Percentiles rank a stretch among this genome's conserved stretches.
Conservation (phyloP, 768 basidiomycete genomes). For the Hebeloma cylindrosporum region DNA sequence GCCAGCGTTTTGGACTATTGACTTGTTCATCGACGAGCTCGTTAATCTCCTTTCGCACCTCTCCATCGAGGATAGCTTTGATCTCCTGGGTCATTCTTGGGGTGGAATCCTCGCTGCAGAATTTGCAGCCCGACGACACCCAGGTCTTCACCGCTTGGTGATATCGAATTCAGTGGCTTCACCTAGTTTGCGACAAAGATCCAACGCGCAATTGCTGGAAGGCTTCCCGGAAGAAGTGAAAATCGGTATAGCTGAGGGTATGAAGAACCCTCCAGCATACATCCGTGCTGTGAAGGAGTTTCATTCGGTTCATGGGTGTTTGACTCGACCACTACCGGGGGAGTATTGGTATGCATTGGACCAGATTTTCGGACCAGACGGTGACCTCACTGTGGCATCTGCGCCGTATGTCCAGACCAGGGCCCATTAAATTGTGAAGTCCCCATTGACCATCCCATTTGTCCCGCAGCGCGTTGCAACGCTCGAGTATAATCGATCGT, state of each 20-base stretch:
- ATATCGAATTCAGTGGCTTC: slow-evolving; percentile 29
- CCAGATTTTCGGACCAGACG: slow-evolving; percentile 23
- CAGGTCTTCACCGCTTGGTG: slow-evolving; percentile 37
- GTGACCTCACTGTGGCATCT: slow-evolving; percentile 24
- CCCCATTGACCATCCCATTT: no score
- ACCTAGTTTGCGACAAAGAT: slow-evolving; percentile 26
- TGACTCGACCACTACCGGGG: slow-evolving; percentile 19
- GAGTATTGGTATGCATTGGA: slow-evolving; percentile 22
- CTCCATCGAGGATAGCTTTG: background rate
- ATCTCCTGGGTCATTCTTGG: slow-evolving; percentile 48
- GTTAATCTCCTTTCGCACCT: slow-evolving; percentile 33
- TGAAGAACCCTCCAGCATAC: slow-evolving; percentile 17
- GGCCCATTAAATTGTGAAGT: no score
- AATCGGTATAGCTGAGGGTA: slow-evolving; percentile 20
- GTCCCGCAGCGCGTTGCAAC: slow-evolving; percentile 35
- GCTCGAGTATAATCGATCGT: slow-evolving; percentile 45
- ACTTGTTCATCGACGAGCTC: slow-evolving; percentile 49
- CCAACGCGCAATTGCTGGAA: slow-evolving; percentile 19
- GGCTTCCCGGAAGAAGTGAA: slow-evolving; percentile 19
- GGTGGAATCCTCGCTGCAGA: slow-evolving; percentile 50
- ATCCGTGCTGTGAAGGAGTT: slow-evolving; percentile 21
- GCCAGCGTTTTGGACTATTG: slow-evolving; percentile 44
- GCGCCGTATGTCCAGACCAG: slow-evolving; percentile 31
- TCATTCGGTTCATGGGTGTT: slow-evolving; percentile 24
- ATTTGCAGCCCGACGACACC: slow-evolving; percentile 37